phyloP scores from a whole-genome alignment of 2,329 filamentous ascomycete species.

The Hypoxylon sp. region DNA sequence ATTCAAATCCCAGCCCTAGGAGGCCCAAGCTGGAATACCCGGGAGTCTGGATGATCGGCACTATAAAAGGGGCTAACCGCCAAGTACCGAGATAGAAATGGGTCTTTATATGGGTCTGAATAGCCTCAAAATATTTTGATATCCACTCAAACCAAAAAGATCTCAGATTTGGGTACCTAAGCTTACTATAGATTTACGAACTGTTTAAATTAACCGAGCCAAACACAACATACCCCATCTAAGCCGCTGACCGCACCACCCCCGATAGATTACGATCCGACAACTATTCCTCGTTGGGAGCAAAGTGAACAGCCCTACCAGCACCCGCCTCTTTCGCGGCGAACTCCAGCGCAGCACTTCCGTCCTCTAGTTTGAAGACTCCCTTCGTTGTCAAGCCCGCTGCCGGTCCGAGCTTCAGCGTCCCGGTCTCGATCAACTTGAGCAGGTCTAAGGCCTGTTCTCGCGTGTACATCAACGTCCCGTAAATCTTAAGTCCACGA shows the following conservation, averaged over 20 bases:
- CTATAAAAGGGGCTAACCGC: not conserved
- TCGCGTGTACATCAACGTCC: conserved; percentile 38
- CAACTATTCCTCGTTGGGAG: conserved; percentile 23
- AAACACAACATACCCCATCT: not conserved
- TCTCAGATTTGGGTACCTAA: not conserved
- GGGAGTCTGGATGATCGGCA: conserved; percentile 14
- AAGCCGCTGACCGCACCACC: not conserved
- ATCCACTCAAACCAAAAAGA: conserved; percentile 3
- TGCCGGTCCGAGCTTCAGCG: conserved; percentile 30
- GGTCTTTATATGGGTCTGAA: conserved; percentile 17
- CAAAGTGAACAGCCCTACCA: conserved; percentile 31
- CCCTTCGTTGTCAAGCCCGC: conserved; percentile 32
- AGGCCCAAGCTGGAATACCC: not conserved
- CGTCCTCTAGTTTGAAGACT: conserved; percentile 32
- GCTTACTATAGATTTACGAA: not conserved
- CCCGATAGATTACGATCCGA: not conserved
- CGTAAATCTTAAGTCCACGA: conserved; percentile 21
- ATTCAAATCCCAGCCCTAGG: not conserved
- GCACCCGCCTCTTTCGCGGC: conserved; percentile 29
- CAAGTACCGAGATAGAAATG: conserved; percentile 3
- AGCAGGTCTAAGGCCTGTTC: conserved; percentile 33
- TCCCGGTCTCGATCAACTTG: conserved; percentile 38
- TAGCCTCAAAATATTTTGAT: conserved; percentile 19
- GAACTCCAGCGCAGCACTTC: conserved; percentile 24
- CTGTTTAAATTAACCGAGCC: not conserved